Evolutionary conservation across 768 basidiomycete genomes (phyloP).

Genomic region (Russula sp.): DNA sequence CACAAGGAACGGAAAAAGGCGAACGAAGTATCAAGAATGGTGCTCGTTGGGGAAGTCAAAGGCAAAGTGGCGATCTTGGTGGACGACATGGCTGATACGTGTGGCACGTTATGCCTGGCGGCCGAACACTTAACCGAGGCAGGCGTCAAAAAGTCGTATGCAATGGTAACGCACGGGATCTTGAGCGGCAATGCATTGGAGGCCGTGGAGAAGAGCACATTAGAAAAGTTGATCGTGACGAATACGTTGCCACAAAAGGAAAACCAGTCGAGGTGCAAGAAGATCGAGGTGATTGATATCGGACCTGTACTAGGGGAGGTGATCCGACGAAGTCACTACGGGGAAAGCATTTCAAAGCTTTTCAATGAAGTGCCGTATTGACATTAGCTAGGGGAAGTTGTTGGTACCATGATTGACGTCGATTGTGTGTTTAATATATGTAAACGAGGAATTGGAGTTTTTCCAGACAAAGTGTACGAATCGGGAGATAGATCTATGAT

Average conservation of each 20-base stretch:
- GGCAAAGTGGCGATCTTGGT: conserved; percentile 92
- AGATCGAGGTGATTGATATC: conserved; percentile 93
- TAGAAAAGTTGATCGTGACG: conserved; percentile 95
- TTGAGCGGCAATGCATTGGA: conserved; percentile 84
- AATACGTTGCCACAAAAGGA: conserved; percentile 91
- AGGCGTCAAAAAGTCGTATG: conserved; percentile 80
- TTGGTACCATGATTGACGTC: background rate
- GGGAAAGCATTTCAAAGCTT: conserved; percentile 86
- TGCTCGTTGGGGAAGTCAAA: conserved; percentile 89
- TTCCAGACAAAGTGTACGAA: background rate
- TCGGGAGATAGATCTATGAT: conserved; percentile 3
- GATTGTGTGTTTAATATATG: background rate
- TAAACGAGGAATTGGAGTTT: background rate
- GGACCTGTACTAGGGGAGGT: conserved; percentile 94
- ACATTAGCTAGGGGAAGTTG: conserved; percentile 21
- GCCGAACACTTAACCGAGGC: conserved; percentile 85
- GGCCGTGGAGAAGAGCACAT: conserved; percentile 59
- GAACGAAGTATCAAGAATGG: conserved; percentile 91
- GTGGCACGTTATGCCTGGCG: conserved; percentile 89
- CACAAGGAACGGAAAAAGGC: conserved; percentile 99
- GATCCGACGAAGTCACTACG: conserved; percentile 92
- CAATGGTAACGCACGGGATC: conserved; percentile 95
- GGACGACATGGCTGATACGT: conserved; percentile 99
- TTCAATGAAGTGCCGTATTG: conserved; percentile 89
- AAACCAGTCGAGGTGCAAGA: conserved; percentile 63